Evolutionary conservation across 139 green algal species (phyloP).

Genomic region (Coccomyxa sp.): DNA sequence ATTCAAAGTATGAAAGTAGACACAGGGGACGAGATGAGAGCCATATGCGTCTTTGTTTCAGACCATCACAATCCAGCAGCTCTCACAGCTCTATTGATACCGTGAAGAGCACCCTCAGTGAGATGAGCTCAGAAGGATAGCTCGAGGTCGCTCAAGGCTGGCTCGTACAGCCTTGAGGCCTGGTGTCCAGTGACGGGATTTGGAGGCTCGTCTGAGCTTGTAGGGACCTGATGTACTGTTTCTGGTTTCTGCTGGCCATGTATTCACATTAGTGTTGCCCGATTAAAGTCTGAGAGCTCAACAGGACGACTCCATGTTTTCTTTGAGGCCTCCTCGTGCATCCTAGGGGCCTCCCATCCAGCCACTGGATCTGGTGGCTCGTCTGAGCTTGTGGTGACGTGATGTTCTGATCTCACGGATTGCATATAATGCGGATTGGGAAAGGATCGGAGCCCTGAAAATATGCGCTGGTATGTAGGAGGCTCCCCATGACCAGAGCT

Average conservation of each 20-base stretch:
- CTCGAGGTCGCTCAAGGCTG: not conserved
- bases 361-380: not conserved
- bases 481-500: not conserved
- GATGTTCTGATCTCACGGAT: not conserved
- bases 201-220: not conserved
- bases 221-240: not conserved
- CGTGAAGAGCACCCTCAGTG: not conserved
- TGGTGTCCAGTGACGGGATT: not conserved
- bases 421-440: not conserved
- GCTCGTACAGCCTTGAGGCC: not conserved
- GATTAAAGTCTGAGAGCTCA: not conserved
- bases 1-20: not conserved
- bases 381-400: not conserved
- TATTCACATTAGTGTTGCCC: not conserved
- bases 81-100: not conserved
- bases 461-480: not conserved
- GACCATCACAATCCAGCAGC: not conserved
- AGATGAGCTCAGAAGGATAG: slow-evolving; percentile 1
- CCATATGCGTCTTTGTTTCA: not conserved
- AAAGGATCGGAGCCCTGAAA: not conserved
- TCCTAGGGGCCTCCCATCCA: not conserved
- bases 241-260: not conserved
- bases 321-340: not conserved
- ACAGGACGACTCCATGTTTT: not conserved
- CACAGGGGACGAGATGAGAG: not conserved